These are phyloP conservation scores for Kentomonas sorsogonicus DNA, from an alignment of 208 protist genomes.

Conservation along the genomic window DNA sequence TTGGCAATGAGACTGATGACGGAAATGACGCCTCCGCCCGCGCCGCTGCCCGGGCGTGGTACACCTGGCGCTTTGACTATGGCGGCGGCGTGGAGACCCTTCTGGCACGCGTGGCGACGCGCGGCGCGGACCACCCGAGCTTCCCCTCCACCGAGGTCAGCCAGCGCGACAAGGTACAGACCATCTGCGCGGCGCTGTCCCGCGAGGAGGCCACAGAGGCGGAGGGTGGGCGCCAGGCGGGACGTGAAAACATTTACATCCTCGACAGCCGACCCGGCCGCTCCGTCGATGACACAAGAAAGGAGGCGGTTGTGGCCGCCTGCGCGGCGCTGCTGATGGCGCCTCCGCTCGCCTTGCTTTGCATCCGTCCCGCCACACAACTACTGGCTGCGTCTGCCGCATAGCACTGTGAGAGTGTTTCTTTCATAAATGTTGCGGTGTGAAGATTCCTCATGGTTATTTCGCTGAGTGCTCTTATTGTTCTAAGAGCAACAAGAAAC, in stretches of 20 bases:
- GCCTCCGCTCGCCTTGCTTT: background rate
- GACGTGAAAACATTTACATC: background rate
- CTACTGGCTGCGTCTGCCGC: too few relatives aligned
- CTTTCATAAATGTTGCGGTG: too few relatives aligned
- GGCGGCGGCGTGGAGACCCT: slow-evolving; percentile 1
- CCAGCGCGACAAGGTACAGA: slow-evolving; percentile 22
- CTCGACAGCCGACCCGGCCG: background rate
- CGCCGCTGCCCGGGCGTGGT: background rate
- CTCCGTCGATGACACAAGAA: background rate
- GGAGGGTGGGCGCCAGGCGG: background rate
- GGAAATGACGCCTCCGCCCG: background rate
- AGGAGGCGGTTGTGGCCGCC: background rate
- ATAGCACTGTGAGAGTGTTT: too few relatives aligned
- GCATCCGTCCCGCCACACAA: background rate
- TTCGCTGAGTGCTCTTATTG: too few relatives aligned
- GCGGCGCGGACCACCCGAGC: slow-evolving; percentile 19
- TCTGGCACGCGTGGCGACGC: slow-evolving; percentile 16
- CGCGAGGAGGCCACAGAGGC: background rate
- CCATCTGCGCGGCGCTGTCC: slow-evolving; percentile 11
- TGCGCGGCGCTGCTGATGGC: background rate
- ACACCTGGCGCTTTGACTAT: slow-evolving; percentile 12
- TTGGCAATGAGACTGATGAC: slow-evolving; percentile 1
- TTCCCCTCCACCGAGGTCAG: slow-evolving; percentile 18
- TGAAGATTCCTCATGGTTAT: too few relatives aligned
- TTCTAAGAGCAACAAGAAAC: too few relatives aligned